Evolutionary conservation across 768 basidiomycete species (phyloP).

Genomic region (Boletus insuetus): DNA sequence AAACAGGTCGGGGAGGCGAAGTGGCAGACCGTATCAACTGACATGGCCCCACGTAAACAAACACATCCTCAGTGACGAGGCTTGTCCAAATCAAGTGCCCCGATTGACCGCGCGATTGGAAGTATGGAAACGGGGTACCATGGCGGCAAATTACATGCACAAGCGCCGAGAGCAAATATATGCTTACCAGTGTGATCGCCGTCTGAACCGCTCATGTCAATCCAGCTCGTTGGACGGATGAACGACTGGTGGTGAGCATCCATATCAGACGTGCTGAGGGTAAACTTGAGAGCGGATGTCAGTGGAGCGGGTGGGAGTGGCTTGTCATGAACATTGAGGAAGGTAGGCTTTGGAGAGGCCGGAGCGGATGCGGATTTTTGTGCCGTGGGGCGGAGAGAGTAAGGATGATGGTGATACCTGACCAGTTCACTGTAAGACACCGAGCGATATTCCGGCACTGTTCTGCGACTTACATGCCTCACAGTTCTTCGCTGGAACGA

Average conservation of each 20-base stretch:
- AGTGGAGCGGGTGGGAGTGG: slow-evolving; percentile 41
- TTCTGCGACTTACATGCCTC: slow-evolving; percentile 23
- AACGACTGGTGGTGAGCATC: slow-evolving; percentile 22
- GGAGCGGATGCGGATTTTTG: slow-evolving; percentile 27
- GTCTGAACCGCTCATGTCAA: slow-evolving; percentile 10
- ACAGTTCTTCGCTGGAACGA: not conserved
- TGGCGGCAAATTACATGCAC: slow-evolving; percentile 2
- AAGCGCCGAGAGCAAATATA: slow-evolving; percentile 4
- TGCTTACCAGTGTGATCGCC: slow-evolving; percentile 22
- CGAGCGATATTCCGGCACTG: not conserved
- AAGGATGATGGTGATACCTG: slow-evolving; percentile 24
- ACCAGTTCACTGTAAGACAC: not conserved
- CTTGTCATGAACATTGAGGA: slow-evolving; percentile 30
- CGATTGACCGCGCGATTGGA: slow-evolving; percentile 7
- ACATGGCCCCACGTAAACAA: slow-evolving; percentile 25
- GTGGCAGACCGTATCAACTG: slow-evolving; percentile 16
- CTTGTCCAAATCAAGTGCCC: slow-evolving; percentile 5
- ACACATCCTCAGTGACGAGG: slow-evolving; percentile 9
- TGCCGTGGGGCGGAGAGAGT: slow-evolving; percentile 21
- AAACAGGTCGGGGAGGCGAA: slow-evolving; percentile 10
- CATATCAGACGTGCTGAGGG: slow-evolving; percentile 26
- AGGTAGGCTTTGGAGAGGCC: slow-evolving; percentile 19
- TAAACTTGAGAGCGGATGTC: slow-evolving; percentile 22
- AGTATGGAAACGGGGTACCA: slow-evolving; percentile 16
- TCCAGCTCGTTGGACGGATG: slow-evolving; percentile 25